Conservation (phyloP, 2,329 filamentous ascomycete species). For the Penicillium sp. region DNA sequence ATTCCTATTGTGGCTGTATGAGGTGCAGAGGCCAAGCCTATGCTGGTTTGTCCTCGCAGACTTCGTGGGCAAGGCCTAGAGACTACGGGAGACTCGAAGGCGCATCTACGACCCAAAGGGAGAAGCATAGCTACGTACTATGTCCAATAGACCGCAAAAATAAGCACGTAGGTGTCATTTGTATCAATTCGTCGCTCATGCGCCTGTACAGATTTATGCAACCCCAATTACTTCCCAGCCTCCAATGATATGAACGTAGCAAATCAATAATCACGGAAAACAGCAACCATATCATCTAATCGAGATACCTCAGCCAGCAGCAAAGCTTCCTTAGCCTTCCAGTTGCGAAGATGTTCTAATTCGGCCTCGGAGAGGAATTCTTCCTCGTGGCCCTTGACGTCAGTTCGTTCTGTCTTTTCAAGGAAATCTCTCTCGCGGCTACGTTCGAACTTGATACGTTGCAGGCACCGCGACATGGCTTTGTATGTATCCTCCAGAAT, state of each 20-base stretch:
- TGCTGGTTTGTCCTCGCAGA: background rate
- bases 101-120: background rate
- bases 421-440: constrained; percentile 69
- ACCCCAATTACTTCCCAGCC: background rate
- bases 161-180: background rate
- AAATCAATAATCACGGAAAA: constrained; percentile 72
- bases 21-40: background rate
- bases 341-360: constrained; percentile 64
- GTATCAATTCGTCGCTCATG: constrained; percentile 5
- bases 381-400: constrained; percentile 81
- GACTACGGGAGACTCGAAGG: background rate
- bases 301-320: constrained; percentile 75
- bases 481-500: constrained; percentile 84
- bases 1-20: background rate
- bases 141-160: background rate
- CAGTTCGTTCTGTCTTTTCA: constrained; percentile 76
- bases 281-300: constrained; percentile 79
- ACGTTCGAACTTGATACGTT: constrained; percentile 75
- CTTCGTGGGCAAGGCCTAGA: no score
- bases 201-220: constrained; percentile 6
- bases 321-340: constrained; percentile 62
- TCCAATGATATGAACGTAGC: background rate
- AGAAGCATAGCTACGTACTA: background rate
- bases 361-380: constrained; percentile 74
- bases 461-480: constrained; percentile 78